phyloP scores from a whole-genome alignment of 1,139 yeast genomes.

The Diutina ranongensis region DNA sequence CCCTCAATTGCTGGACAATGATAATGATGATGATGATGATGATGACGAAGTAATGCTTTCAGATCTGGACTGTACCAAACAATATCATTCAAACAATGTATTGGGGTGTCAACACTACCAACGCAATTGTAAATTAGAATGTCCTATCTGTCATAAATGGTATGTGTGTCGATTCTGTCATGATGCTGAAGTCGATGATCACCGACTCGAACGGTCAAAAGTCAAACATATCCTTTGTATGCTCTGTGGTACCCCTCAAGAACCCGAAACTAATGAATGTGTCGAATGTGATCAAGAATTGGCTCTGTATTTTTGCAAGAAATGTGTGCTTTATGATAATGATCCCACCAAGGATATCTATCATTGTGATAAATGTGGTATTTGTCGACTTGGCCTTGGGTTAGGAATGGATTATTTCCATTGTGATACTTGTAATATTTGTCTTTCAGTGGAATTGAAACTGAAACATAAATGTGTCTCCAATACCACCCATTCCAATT shows the following conservation, averaged over 20 bases:
- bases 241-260: slow-evolving; percentile 67
- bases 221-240: slow-evolving; percentile 70
- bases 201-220: slow-evolving; percentile 50
- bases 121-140: slow-evolving; percentile 74
- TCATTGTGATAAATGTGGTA: slow-evolving; percentile 89
- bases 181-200: slow-evolving; percentile 45
- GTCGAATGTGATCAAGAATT: slow-evolving; percentile 51
- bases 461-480: slow-evolving; percentile 76
- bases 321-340: slow-evolving; percentile 76
- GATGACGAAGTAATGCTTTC: slow-evolving; percentile 13
- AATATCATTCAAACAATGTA: slow-evolving; percentile 26
- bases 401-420: slow-evolving; percentile 83
- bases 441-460: slow-evolving; percentile 70
- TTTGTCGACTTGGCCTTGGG: slow-evolving; percentile 83
- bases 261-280: slow-evolving; percentile 56
- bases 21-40: slow-evolving; percentile 10
- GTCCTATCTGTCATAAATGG: slow-evolving; percentile 68
- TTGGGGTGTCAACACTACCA: slow-evolving; percentile 61
- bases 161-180: slow-evolving; percentile 80
- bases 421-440: slow-evolving; percentile 83
- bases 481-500: slow-evolving; percentile 80
- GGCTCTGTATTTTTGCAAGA: slow-evolving; percentile 67
- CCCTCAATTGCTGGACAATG: no score
- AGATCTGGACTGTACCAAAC: slow-evolving; percentile 34
- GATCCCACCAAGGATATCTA: slow-evolving; percentile 73